Conservation (phyloP, 2,329 filamentous ascomycete species). For the Diaporthe capsici region DNA sequence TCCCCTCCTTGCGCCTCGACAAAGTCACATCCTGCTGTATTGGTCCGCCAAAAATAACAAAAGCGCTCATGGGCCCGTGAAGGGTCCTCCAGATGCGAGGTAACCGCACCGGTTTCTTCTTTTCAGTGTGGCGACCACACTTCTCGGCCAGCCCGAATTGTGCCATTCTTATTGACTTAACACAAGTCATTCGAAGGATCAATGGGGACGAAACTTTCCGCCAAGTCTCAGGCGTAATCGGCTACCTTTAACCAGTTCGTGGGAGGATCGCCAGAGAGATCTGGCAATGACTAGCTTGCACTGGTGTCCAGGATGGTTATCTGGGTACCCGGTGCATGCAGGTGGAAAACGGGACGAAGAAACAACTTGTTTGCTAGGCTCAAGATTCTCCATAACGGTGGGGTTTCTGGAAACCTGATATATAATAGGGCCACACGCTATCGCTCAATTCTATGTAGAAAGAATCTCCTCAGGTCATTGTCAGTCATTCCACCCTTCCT, state of each 20-base stretch:
- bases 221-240: background rate
- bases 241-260: background rate
- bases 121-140: background rate
- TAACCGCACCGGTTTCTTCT: background rate
- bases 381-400: background rate
- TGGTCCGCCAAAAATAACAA: slow-evolving; percentile 8
- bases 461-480: background rate
- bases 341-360: background rate
- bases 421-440: background rate
- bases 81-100: background rate
- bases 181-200: background rate
- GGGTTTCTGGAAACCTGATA: background rate
- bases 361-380: background rate
- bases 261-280: background rate
- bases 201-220: slow-evolving; percentile 15
- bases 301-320: too few species aligned
- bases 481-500: background rate
- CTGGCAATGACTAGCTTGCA: slow-evolving; percentile 1
- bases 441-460: background rate
- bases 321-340: background rate
- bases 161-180: background rate
- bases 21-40: slow-evolving; percentile 2
- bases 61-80: background rate
- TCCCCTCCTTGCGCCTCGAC: slow-evolving; percentile 10
- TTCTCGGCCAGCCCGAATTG: background rate